phyloP scores from a whole-genome alignment of 2,329 filamentous ascomycete genomes.

The Neopestalotiopsis rosae region DNA sequence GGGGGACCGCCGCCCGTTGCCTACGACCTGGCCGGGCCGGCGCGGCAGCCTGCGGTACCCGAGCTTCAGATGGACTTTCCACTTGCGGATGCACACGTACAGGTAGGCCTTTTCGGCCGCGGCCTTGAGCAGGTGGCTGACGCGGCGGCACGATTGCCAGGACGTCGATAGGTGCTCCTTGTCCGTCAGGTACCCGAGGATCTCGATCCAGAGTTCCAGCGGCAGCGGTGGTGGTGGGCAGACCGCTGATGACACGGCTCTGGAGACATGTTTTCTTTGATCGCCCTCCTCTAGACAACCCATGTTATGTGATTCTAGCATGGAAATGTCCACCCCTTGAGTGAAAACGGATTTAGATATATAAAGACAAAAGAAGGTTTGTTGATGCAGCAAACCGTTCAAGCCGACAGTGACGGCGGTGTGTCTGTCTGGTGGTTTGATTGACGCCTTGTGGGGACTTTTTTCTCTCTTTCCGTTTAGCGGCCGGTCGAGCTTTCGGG shows the following conservation, averaged over 20 bases:
- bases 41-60: not conserved
- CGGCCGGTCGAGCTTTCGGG: not conserved
- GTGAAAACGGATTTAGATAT: not conserved
- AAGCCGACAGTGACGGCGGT: not conserved
- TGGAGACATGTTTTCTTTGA: too few relatives aligned
- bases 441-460: not conserved
- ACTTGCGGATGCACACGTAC: not conserved
- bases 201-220: slow-evolving; percentile 11
- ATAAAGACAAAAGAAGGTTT: not conserved
- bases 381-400: not conserved
- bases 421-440: not conserved
- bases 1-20: not conserved
- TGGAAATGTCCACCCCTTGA: too few relatives aligned
- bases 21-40: not conserved
- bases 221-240: not conserved
- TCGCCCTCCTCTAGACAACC: too few relatives aligned
- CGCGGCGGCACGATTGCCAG: slow-evolving; percentile 9
- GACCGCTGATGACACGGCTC: not conserved
- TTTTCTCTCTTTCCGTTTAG: not conserved
- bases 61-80: slow-evolving; percentile 4
- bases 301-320: too few relatives aligned
- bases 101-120: slow-evolving; percentile 10
- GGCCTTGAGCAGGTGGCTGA: not conserved
- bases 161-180: slow-evolving; percentile 1
- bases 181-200: slow-evolving; percentile 5